Evolutionary conservation across 345 rosid genomes (phyloP), one percentile per base, ranked within the genome.

Genomic region (Arabis hirsuta): DNA sequence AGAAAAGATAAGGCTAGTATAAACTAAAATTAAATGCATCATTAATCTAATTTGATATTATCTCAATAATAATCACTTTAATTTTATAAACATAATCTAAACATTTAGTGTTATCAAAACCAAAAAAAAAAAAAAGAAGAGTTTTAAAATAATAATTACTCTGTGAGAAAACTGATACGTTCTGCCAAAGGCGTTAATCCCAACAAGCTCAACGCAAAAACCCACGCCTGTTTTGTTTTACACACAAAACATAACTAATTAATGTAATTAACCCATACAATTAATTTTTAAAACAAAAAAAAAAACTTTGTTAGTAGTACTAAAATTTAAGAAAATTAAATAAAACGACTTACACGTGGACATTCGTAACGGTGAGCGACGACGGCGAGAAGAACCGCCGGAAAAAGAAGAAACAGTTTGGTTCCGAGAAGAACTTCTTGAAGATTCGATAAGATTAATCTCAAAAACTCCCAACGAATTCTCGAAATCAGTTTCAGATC

Each of bases 141-240:
- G 38, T 34, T 34, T 6, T 32, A 5, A 32, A 32, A 32, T 6
- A 32, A 32, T 9, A 1, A 90, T 79, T 82, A 90, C 98, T 94
- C 98, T 0, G 97, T 90, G 62, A 90, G 84, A 77, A 90, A 90
- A 85, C 97, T 90, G 76, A 90, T 89, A 41, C 94, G 88, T 74
- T 90, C 97, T 48, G 97, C 97, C 14, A 90, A 84, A 14, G 96
- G 96, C 5, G 85, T 60, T 61, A 90, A 85, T 51, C 96, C 96
- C 9, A 90, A 82, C 80, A 90, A 82, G 70, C 96, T 88, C 80
- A 86, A 82, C 62, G 86, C 88, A 78, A 90, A 90, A 13, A 94
- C 77, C 98, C 98, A 94, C 22, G 79, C 79, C 79, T 76, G 65
- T 76, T 46, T 39, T 58, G 19, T 42, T n/a, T 48, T 55, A 36